Percentiles rank a stretch among this genome's conserved stretches.
Evolutionary conservation across 176 grass and related monocot genomes (phyloP).

Genomic region (Phoenix roebelenii): DNA sequence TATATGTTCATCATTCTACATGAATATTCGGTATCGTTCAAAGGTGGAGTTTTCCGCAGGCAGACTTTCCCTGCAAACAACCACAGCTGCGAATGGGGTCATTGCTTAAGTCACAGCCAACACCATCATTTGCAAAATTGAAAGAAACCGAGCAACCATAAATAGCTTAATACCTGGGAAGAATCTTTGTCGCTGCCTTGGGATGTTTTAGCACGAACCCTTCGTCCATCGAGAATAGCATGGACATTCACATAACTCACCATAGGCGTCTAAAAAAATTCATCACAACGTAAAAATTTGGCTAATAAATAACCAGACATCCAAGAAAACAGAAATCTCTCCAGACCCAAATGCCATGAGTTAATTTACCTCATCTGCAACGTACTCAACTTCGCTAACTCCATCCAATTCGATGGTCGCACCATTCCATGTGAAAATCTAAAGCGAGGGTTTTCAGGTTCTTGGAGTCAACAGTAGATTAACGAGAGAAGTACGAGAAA

Average conservation of each 20-base stretch:
- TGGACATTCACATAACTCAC: slow-evolving; percentile 82
- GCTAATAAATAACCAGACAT: not conserved
- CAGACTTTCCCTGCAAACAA: too few species aligned
- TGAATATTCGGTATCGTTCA: too few species aligned
- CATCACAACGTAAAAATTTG: not conserved
- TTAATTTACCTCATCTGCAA: slow-evolving; percentile 58
- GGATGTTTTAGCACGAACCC: slow-evolving; percentile 40
- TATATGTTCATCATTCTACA: too few species aligned
- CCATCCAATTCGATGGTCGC: slow-evolving; percentile 80
- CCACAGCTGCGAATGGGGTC: too few species aligned
- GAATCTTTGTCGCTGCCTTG: slow-evolving; percentile 43
- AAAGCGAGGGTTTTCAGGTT: not conserved
- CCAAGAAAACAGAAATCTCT: slow-evolving; percentile 1
- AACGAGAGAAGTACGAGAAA: too few species aligned
- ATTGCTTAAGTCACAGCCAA: too few species aligned
- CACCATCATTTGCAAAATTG: not conserved
- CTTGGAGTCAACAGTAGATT: too few species aligned
- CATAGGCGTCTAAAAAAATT: slow-evolving; percentile 58
- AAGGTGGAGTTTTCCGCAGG: too few species aligned
- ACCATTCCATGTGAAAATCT: slow-evolving; percentile 93
- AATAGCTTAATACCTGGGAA: slow-evolving; percentile 34
- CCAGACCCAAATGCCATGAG: not conserved
- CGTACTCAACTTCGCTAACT: slow-evolving; percentile 73
- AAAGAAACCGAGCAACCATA: not conserved
- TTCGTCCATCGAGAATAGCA: slow-evolving; percentile 63